Evolutionary conservation across 768 basidiomycete genomes (phyloP).

Genomic region (Amanita thiersii): DNA sequence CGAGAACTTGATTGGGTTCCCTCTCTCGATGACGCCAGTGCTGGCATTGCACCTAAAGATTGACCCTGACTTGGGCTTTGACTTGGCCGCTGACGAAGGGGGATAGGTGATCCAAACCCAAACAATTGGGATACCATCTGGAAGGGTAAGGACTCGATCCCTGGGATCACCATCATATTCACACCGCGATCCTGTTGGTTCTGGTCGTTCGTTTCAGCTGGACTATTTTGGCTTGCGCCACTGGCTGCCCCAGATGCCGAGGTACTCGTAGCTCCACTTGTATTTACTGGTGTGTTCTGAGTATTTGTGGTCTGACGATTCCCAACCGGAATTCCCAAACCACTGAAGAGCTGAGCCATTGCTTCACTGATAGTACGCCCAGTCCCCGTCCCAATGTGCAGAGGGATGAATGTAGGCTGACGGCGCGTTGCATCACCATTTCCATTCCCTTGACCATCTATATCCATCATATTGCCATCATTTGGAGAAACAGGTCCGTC

Average conservation of each 20-base stretch:
- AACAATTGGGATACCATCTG: constrained; percentile 3
- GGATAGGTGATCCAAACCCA: not conserved
- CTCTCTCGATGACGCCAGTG: too few relatives aligned
- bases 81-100: constrained; percentile 7
- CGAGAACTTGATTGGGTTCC: too few relatives aligned
- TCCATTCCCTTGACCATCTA: constrained; percentile 2
- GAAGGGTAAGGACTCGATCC: not conserved
- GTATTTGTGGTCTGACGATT: not conserved
- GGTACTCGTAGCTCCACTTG: not conserved
- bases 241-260: not conserved
- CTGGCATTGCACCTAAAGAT: too few relatives aligned
- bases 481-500: not conserved
- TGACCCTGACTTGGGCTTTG: constrained; percentile 8
- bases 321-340: constrained; percentile 8
- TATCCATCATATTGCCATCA: constrained; percentile 4
- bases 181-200: not conserved
- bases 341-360: constrained; percentile 15
- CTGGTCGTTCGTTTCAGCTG: not conserved
- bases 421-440: constrained; percentile 5
- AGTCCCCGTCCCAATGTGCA: constrained; percentile 15
- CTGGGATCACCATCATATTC: not conserved
- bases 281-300: constrained; percentile 2
- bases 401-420: too few relatives aligned
- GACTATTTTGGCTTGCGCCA: not conserved
- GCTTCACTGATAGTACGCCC: constrained; percentile 20